These are phyloP conservation scores for Thinopyrum obtusiflorum DNA, from an alignment of 202 grass and related monocot genomes.

Conservation along the genomic window DNA sequence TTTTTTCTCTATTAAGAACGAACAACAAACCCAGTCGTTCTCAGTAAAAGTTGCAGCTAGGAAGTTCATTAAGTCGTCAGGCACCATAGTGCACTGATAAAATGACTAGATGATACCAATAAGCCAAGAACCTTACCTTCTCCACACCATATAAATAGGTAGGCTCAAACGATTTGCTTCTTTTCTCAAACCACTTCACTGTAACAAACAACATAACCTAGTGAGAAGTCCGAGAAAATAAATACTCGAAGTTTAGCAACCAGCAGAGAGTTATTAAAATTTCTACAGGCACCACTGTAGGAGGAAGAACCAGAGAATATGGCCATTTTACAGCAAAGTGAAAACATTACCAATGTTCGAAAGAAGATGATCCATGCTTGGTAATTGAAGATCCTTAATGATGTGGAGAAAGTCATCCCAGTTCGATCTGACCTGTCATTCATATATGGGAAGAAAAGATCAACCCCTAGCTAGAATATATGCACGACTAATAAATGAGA, in stretches of 20 bases:
- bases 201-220: slow-evolving; percentile 52
- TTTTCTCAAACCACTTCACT: slow-evolving; percentile 97
- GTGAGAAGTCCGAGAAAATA: slow-evolving; percentile 34
- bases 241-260: neutral
- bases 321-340: slow-evolving; percentile 25
- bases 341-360: slow-evolving; percentile 56
- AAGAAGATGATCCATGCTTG: slow-evolving; percentile 63
- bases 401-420: slow-evolving; percentile 83
- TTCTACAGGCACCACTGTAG: slow-evolving; percentile 8
- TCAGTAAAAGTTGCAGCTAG: slow-evolving; percentile 15
- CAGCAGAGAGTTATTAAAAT: slow-evolving; percentile 1
- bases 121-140: slow-evolving; percentile 56
- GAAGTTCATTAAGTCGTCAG: slow-evolving; percentile 5
- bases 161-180: slow-evolving; percentile 95
- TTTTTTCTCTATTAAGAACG: neutral
- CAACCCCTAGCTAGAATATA: slow-evolving; percentile 10
- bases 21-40: slow-evolving; percentile 6
- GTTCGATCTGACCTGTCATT: slow-evolving; percentile 71
- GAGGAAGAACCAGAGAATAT: slow-evolving; percentile 7
- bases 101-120: slow-evolving; percentile 16
- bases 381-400: slow-evolving; percentile 58
- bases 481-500: neutral
- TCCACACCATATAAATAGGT: slow-evolving; percentile 92
- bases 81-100: neutral
- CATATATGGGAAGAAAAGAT: slow-evolving; percentile 46